A percentile compares a stretch with the other conserved stretches of the same genome.
phyloP scores from a whole-genome alignment of 768 basidiomycete species.

The Rhizopogon rudus region DNA sequence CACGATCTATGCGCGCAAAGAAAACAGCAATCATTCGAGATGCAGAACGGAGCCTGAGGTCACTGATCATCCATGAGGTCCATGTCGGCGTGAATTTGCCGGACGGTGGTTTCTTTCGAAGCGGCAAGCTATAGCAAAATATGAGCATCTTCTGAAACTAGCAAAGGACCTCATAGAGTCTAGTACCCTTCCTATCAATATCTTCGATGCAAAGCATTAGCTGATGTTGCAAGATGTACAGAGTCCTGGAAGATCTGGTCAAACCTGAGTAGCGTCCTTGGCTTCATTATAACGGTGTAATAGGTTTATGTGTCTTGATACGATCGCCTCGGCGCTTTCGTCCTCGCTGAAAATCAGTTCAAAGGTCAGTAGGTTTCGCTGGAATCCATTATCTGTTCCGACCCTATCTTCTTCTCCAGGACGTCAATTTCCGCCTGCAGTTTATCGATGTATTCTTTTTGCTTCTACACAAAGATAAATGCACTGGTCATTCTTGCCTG shows the following conservation, averaged over 20 bases:
- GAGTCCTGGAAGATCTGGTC: neutral
- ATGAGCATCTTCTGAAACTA: constrained; percentile 6
- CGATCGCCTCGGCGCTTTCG: constrained; percentile 52
- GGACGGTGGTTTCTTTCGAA: constrained; percentile 62
- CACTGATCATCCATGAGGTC: constrained; percentile 43
- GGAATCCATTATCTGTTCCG: constrained; percentile 9
- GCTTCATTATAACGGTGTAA: constrained; percentile 78
- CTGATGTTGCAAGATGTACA: neutral
- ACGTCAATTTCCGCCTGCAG: constrained; percentile 45
- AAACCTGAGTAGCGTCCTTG: constrained; percentile 77
- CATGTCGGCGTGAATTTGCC: constrained; percentile 70
- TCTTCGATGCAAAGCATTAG: constrained; percentile 34
- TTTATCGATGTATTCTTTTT: constrained; percentile 41
- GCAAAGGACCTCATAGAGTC: neutral
- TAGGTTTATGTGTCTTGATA: constrained; percentile 64
- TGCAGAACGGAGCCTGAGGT: neutral
- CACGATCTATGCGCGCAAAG: neutral
- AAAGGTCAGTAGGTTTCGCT: neutral
- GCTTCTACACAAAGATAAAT: constrained; percentile 33
- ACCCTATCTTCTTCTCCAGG: constrained; percentile 46
- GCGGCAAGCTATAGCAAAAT: constrained; percentile 55
- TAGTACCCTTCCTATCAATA: constrained; percentile 71
- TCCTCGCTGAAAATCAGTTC: constrained; percentile 24
- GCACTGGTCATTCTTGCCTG: neutral
- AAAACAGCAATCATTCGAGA: neutral